Conservation (phyloP, 2,329 filamentous ascomycete species). For the Akanthomyces dipterigenus region DNA sequence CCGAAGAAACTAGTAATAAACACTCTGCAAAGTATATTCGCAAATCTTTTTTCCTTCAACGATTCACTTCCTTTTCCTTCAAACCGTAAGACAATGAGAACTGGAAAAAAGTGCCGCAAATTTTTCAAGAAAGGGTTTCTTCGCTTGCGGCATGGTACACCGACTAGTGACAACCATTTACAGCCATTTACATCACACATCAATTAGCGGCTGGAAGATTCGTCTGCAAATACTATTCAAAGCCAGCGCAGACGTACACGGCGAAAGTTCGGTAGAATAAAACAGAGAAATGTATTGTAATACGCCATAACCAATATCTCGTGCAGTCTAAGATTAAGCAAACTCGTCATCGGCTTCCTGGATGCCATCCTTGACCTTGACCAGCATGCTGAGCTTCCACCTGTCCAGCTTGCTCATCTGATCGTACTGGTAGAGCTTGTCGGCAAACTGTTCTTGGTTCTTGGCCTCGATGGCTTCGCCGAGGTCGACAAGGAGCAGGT, state of each 20-base stretch:
- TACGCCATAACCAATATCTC: slow-evolving; percentile 7
- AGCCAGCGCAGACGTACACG: not conserved
- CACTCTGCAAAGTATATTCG: not conserved
- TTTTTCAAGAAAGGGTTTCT: too few relatives aligned
- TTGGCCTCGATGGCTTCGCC: slow-evolving; percentile 66
- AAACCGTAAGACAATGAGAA: too few relatives aligned
- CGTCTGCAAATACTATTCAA: not conserved
- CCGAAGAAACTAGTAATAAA: not conserved
- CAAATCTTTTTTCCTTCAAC: too few relatives aligned
- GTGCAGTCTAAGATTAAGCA: slow-evolving; percentile 23
- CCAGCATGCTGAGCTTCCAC: slow-evolving; percentile 87
- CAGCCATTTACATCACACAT: not conserved
- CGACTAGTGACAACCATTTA: not conserved
- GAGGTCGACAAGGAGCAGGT: slow-evolving; percentile 73
- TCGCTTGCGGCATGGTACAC: not conserved
- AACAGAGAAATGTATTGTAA: not conserved
- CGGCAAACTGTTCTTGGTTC: slow-evolving; percentile 76
- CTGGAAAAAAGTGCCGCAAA: too few relatives aligned
- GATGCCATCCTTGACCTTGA: slow-evolving; percentile 78
- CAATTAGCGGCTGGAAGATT: not conserved
- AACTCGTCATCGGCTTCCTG: slow-evolving; percentile 47
- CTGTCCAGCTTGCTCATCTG: slow-evolving; percentile 91
- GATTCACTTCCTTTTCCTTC: too few relatives aligned
- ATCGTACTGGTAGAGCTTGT: slow-evolving; percentile 84
- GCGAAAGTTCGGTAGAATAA: not conserved